Evolutionary conservation across 192 early-diverging fungal species (phyloP).

Genomic region (Martensiomyces pterosporus): DNA sequence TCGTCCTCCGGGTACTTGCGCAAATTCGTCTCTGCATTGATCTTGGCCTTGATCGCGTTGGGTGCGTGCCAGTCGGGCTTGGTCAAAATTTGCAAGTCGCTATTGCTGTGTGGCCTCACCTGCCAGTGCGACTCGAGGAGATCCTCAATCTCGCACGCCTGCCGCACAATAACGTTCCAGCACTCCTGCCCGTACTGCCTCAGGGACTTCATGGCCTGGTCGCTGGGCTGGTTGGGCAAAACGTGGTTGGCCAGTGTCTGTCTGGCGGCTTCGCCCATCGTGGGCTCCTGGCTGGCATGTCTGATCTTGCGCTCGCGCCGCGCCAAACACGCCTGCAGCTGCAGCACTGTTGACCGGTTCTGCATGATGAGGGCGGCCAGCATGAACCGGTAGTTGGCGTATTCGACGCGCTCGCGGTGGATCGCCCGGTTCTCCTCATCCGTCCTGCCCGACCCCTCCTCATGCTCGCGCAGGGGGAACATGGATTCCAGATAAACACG

Average conservation of each 20-base stretch:
- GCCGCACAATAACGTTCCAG: conserved; percentile 42
- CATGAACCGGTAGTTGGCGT: conserved; percentile 49
- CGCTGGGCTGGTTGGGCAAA: conserved; percentile 45
- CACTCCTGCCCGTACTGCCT: conserved; percentile 37
- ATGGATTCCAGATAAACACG: conserved; percentile 49
- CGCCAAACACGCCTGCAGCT: conserved; percentile 49
- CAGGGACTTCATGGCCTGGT: conserved; percentile 39
- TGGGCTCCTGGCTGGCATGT: conserved; percentile 12
- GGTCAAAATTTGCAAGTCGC: conserved; percentile 26
- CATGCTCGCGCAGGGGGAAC: conserved; percentile 48
- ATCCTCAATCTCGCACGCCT: conserved; percentile 47
- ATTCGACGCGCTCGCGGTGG: conserved; percentile 42
- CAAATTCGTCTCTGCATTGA: conserved; percentile 45
- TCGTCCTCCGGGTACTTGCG: conserved; percentile 25
- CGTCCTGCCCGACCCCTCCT: conserved; percentile 33
- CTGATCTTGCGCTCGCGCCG: conserved; percentile 45
- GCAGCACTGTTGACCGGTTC: conserved; percentile 45
- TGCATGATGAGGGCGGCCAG: conserved; percentile 42
- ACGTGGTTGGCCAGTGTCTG: conserved; percentile 38
- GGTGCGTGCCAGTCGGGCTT: conserved; percentile 44
- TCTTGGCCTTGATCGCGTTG: conserved; percentile 40
- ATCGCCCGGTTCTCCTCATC: conserved; percentile 27
- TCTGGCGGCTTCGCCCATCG: conserved; percentile 15
- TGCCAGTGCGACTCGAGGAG: conserved; percentile 50
- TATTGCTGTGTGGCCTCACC: conserved; percentile 25